Conservation (phyloP, 2,329 filamentous ascomycete genomes). For the Beauveria rudraprayagi region DNA sequence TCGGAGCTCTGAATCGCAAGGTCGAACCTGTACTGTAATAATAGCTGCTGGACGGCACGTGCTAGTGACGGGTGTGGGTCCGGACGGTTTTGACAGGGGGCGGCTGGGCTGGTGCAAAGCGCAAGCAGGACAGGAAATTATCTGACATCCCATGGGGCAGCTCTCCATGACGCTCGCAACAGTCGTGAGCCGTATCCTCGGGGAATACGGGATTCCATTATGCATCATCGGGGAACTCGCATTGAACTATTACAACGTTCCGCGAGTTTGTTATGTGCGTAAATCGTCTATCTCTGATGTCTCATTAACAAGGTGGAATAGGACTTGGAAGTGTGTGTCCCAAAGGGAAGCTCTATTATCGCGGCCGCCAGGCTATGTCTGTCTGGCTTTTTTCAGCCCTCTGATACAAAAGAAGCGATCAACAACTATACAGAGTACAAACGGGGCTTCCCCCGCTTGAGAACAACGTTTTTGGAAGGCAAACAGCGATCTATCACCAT, state of each 20-base stretch:
- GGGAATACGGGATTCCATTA: constrained; percentile 7
- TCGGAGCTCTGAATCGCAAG: too few species aligned
- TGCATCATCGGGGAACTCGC: constrained; percentile 13
- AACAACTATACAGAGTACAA: constrained; percentile 21
- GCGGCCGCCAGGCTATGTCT: constrained; percentile 14
- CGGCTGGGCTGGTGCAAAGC: neutral
- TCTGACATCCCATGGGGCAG: neutral
- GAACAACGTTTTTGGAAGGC: neutral
- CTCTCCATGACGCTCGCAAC: neutral
- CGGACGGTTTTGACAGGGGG: neutral
- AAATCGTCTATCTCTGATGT: neutral
- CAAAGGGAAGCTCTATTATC: constrained; percentile 1
- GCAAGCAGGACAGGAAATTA: too few species aligned
- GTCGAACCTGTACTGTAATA: neutral
- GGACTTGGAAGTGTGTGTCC: constrained; percentile 16
- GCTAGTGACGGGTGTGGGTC: neutral
- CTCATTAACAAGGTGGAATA: neutral
- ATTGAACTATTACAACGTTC: constrained; percentile 15
- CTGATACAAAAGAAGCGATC: constrained; percentile 6
- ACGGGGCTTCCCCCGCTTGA: constrained; percentile 13
- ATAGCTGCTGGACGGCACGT: neutral
- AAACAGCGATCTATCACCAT: neutral
- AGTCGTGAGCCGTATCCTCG: constrained; percentile 5
- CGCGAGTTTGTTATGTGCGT: constrained; percentile 12
- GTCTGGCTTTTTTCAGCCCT: constrained; percentile 14